Conservation (phyloP, 106 monocot species). For the Chionographis japonica region DNA sequence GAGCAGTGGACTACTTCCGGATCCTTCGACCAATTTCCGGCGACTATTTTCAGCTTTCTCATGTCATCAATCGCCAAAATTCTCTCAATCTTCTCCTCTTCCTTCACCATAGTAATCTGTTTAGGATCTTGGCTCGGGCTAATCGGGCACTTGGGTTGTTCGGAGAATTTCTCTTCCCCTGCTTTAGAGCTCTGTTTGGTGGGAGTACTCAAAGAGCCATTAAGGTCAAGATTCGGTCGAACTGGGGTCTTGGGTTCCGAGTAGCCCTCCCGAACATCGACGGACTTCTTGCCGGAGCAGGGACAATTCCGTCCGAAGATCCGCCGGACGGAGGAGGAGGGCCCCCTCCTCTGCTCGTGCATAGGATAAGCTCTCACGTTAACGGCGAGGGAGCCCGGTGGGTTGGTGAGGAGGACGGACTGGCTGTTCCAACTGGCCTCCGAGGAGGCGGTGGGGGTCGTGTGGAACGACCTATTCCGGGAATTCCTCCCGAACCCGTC, state of each 20-base stretch:
- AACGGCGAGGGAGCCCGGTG: conserved; percentile 21
- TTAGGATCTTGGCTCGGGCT: too few relatives aligned
- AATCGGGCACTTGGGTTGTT: too few relatives aligned
- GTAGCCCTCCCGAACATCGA: conserved; percentile 48
- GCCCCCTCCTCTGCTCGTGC: conserved; percentile 9
- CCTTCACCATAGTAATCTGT: too few relatives aligned
- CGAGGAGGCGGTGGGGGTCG: conserved; percentile 41
- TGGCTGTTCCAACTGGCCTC: conserved; percentile 81
- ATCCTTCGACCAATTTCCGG: conserved; percentile 20
- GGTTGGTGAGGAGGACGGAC: conserved; percentile 40
- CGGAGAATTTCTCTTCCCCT: too few relatives aligned
- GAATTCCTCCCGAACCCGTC: conserved; percentile 3
- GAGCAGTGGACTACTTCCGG: too few relatives aligned
- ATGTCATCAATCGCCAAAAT: conserved; percentile 8
- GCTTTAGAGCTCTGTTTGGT: not conserved
- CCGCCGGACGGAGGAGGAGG: conserved; percentile 11
- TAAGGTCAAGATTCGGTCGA: not conserved
- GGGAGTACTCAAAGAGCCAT: too few relatives aligned
- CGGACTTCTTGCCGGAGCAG: conserved; percentile 58
- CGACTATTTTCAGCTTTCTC: conserved; percentile 30
- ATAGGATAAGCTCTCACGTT: conserved; percentile 14
- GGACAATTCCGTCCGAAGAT: conserved; percentile 44
- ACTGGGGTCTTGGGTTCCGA: conserved; percentile 23
- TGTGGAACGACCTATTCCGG: conserved; percentile 20
- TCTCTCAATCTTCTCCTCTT: too few relatives aligned